Percentiles rank a stretch among this genome's conserved stretches.
These are phyloP conservation scores for Hortaea sp. DNA, from an alignment of 2,329 filamentous ascomycete genomes.

Conservation along the genomic window DNA sequence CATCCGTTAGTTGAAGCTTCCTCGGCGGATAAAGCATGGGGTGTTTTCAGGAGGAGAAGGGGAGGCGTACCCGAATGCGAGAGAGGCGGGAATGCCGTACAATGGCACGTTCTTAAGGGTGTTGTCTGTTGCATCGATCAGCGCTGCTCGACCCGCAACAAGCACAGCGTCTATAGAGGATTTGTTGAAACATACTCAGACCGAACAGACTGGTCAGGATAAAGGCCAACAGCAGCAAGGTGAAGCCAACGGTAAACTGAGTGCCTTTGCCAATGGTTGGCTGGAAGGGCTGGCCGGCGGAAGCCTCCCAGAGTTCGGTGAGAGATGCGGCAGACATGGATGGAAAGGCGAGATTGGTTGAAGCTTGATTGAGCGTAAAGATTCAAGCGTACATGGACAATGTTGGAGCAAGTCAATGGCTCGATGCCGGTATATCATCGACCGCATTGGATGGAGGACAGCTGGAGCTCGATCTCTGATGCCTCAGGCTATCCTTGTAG, in stretches of 20 bases:
- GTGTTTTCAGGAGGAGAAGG: slow-evolving; percentile 9
- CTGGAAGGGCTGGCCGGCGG: slow-evolving; percentile 73
- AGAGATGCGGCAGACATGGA: slow-evolving; percentile 67
- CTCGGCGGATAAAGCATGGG: slow-evolving; percentile 1
- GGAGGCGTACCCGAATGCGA: slow-evolving; percentile 74
- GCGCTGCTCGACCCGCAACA: too few species aligned
- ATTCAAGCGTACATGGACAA: too few species aligned
- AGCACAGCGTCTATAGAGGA: too few species aligned
- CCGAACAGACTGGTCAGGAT: slow-evolving; percentile 70
- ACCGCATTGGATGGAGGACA: too few species aligned
- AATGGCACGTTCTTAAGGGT: slow-evolving; percentile 66
- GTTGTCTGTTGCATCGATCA: slow-evolving; percentile 50
- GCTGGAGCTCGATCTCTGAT: too few species aligned
- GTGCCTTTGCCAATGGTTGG: slow-evolving; percentile 69
- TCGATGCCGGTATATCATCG: too few species aligned
- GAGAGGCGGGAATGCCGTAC: slow-evolving; percentile 75
- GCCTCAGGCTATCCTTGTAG: too few species aligned
- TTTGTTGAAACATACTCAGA: slow-evolving; percentile 52
- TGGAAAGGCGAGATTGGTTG: background rate
- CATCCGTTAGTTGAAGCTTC: slow-evolving; percentile 3
- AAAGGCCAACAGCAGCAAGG: slow-evolving; percentile 60
- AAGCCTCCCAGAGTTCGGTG: slow-evolving; percentile 83
- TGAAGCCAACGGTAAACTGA: slow-evolving; percentile 75
- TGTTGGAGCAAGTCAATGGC: too few species aligned
- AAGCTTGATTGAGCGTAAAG: too few species aligned